Percentiles rank a stretch among this genome's conserved stretches.
Conservation (phyloP, 208 protist genomes). For the Acanthamoeba sp. region DNA sequence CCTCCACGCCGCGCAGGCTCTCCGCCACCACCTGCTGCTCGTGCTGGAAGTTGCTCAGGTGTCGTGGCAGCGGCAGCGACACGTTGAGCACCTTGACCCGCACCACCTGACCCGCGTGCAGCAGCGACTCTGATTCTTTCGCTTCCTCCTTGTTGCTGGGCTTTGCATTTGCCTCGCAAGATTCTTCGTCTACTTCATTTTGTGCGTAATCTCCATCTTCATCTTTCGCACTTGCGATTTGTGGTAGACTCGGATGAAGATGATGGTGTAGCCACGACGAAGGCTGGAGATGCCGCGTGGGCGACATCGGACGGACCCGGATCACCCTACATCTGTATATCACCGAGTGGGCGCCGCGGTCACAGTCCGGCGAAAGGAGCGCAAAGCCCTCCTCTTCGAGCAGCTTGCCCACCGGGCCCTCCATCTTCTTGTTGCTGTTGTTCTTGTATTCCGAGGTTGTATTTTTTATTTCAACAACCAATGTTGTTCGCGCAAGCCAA, state of each 20-base stretch:
- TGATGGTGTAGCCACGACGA: no score
- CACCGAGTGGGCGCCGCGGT: background rate
- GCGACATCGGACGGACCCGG: background rate
- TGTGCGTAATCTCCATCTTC: no score
- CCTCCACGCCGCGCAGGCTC: background rate
- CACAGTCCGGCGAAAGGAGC: background rate
- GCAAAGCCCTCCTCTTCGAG: background rate
- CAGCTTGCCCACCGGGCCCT: background rate
- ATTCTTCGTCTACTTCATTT: no score
- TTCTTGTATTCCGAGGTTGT: no score
- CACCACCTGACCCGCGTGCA: background rate
- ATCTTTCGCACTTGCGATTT: no score
- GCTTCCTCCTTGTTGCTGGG: no score
- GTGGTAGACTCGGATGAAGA: background rate
- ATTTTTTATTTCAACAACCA: no score
- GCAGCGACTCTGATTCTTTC: no score
- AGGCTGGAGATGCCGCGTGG: background rate
- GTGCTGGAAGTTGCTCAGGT: conserved; percentile 65
- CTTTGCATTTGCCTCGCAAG: no score
- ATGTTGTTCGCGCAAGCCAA: no score
- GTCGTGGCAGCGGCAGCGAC: conserved; percentile 43
- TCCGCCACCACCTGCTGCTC: conserved; percentile 20
- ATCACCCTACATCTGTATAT: background rate
- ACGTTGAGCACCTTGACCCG: conserved; percentile 50
- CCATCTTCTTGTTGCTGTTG: background rate